Evolutionary conservation across 2,329 filamentous ascomycete species (phyloP), one percentile per base, ranked within the genome.

Genomic region (Exophiala sp.): DNA sequence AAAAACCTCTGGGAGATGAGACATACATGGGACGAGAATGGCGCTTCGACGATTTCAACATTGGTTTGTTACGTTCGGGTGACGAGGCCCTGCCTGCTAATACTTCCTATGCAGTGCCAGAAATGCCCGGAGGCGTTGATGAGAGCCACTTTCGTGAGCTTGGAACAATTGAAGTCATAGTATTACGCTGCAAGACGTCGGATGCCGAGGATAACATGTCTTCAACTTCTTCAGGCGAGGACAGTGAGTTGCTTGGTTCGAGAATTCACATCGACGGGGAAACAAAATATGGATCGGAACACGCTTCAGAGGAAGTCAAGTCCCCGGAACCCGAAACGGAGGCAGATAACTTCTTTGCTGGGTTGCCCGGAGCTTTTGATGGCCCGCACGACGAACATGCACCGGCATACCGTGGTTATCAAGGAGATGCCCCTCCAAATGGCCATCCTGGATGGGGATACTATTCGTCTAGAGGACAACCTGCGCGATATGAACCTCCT

Each of bases 11-110:
- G n/a, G 60, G 61, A 2, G 67, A 72, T 55, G 73, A 73, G 2
- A 64, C 59, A 4, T 77, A 76, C 62, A 64, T 77, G 49, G 75
- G 72, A 0, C 68, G 73, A 9, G 70, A 74, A 32, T 80, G 77
- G 77, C 69, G 67, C 3, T 80, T 80, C 56, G 70, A 73, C 37
- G 68, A 70, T 35, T 65, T 77, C 19, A 70, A 73, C 39, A 69
- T 70, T 49, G 68, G 75, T 78, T 60, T 56, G 66, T 58, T 30
- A 10, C 27, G 32, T 16, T 43, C 7, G 18, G 11, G 21, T 16
- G 2, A 32, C 16, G n/a, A 14, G 34, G 11, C 14, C 10, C 10
- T 24, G 16, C n/a, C 13, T 16, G 42, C 49, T 55, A 18, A 58
- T 24, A 9, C 1, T 23, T n/a, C 16, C 16, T 16, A 27, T 24